Conservation (phyloP, 164 flowering plant species). For the Protea cynaroides region DNA sequence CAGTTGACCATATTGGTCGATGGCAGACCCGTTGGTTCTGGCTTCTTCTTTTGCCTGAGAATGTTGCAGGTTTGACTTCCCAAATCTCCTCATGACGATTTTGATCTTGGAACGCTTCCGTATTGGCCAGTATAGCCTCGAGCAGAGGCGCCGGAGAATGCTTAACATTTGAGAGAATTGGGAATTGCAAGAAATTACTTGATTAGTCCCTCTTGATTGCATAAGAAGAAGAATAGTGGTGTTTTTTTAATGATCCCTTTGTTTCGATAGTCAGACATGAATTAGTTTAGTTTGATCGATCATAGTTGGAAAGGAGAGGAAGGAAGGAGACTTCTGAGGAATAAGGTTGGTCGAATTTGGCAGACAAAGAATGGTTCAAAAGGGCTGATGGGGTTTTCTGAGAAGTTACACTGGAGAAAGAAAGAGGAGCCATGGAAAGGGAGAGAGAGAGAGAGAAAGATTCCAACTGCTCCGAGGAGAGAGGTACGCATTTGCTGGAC, state of each 20-base stretch:
- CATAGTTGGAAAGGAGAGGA: constrained; percentile 13
- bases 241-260: background rate
- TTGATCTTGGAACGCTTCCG: constrained; percentile 44
- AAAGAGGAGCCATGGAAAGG: background rate
- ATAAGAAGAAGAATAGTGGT: constrained; percentile 3
- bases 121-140: constrained; percentile 41
- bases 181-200: constrained; percentile 6
- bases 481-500: constrained; percentile 8
- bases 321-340: constrained; percentile 4
- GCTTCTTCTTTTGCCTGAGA: constrained; percentile 14
- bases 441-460: constrained; percentile 3
- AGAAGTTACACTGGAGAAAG: background rate
- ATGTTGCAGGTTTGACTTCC: constrained; percentile 24
- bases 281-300: constrained; percentile 6
- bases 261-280: background rate
- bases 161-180: constrained; percentile 30
- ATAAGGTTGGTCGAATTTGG: constrained; percentile 7
- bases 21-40: constrained; percentile 5
- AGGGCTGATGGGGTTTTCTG: background rate
- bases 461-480: constrained; percentile 16
- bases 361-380: background rate
- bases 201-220: constrained; percentile 2
- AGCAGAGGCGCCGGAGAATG: constrained; percentile 38
- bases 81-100: constrained; percentile 49
- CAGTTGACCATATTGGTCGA: constrained; percentile 16